Evolutionary conservation across 176 grass and related monocot species (phyloP).

Genomic region (Bothriochloa decipiens): DNA sequence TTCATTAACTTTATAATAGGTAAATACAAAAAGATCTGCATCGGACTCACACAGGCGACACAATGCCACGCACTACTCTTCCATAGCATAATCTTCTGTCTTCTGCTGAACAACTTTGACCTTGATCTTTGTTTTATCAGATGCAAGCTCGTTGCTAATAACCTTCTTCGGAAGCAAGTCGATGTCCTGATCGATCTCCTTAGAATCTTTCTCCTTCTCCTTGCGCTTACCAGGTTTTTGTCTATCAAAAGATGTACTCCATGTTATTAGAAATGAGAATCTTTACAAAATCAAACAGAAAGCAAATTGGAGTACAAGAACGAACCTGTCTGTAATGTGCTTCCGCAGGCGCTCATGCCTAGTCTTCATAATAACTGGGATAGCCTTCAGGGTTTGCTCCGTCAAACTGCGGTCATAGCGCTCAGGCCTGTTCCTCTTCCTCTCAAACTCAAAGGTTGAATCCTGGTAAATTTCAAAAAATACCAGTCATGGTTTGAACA

Average conservation of each 20-base stretch:
- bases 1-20: neutral
- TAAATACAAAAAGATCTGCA: neutral
- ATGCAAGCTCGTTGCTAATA: neutral
- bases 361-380: constrained; percentile 70
- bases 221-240: constrained; percentile 52
- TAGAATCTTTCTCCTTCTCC: constrained; percentile 37
- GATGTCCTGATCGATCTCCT: constrained; percentile 75
- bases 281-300: neutral
- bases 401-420: constrained; percentile 81
- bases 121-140: constrained; percentile 53
- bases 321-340: constrained; percentile 65
- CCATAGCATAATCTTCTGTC: constrained; percentile 55
- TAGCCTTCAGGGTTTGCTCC: constrained; percentile 66
- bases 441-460: constrained; percentile 91
- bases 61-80: constrained; percentile 55
- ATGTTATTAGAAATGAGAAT: neutral
- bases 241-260: constrained; percentile 46
- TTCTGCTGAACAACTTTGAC: constrained; percentile 59
- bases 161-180: constrained; percentile 51
- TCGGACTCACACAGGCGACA: neutral
- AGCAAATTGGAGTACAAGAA: neutral
- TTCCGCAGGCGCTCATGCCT: constrained; percentile 59
- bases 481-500: neutral
- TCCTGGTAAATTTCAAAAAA: constrained; percentile 55
- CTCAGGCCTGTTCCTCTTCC: constrained; percentile 90